These are phyloP conservation scores for Xylaria scruposa DNA, from an alignment of 495 filamentous ascomycete genomes.

Conservation along the genomic window DNA sequence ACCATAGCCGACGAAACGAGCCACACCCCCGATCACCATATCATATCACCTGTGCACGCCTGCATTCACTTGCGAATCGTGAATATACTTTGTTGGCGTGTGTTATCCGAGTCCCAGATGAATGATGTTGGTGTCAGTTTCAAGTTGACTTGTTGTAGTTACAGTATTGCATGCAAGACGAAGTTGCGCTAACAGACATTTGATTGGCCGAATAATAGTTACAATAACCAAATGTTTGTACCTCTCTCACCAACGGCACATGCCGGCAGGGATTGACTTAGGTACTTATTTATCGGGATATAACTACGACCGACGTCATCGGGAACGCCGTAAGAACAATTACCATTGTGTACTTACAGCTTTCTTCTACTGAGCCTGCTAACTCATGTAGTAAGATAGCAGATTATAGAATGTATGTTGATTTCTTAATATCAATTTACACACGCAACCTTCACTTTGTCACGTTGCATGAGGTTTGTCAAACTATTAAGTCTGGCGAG, in stretches of 20 bases:
- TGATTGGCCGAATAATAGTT: not conserved
- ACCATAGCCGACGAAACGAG: not conserved
- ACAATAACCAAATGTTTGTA: too few relatives aligned
- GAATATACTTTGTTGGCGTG: not conserved
- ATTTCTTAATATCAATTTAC: not conserved
- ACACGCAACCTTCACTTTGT: not conserved
- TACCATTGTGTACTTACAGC: not conserved
- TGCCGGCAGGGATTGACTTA: constrained; percentile 1
- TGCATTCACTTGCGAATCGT: not conserved
- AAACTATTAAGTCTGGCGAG: not conserved
- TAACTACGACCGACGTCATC: not conserved
- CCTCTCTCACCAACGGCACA: not conserved
- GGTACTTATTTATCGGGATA: not conserved
- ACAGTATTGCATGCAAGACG: not conserved
- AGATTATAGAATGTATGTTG: not conserved
- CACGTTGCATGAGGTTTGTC: not conserved
- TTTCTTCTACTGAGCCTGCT: not conserved
- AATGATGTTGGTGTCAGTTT: not conserved
- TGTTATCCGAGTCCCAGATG: not conserved
- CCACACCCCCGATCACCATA: not conserved
- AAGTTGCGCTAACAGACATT: not conserved
- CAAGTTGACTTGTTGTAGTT: not conserved
- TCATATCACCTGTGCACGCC: not conserved
- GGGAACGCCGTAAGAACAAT: not conserved
- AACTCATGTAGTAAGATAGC: not conserved